These are phyloP conservation scores for Magnolia officinalis DNA, from an alignment of 164 flowering plant genomes.

Conservation along the genomic window DNA sequence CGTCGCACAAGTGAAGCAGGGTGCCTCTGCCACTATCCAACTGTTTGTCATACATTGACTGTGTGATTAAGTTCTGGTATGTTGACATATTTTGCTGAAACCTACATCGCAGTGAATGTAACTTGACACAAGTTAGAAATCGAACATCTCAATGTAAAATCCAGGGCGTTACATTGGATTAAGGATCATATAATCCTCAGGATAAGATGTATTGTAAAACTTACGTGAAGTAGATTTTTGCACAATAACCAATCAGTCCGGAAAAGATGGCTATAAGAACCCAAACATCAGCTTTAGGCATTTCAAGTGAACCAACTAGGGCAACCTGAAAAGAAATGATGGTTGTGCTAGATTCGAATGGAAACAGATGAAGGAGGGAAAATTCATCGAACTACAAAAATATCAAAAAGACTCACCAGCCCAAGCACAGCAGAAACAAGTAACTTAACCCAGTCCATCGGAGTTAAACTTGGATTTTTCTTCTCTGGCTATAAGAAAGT, in stretches of 20 bases:
- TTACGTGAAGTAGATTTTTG: slow-evolving; percentile 96
- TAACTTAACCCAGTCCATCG: slow-evolving; percentile 98
- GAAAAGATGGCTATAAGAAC: slow-evolving; percentile 80
- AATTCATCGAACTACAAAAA: background rate
- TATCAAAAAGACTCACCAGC: slow-evolving; percentile 51
- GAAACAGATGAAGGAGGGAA: slow-evolving; percentile 1
- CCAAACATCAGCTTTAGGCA: slow-evolving; percentile 78
- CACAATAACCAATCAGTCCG: slow-evolving; percentile 83
- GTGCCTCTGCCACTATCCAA: slow-evolving; percentile 96
- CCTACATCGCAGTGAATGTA: slow-evolving; percentile 28
- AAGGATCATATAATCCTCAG: background rate
- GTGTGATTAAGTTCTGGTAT: slow-evolving; percentile 87
- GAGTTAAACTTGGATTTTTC: slow-evolving; percentile 95
- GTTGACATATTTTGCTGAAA: slow-evolving; percentile 80
- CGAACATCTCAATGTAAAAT: background rate
- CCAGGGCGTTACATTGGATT: too few relatives aligned
- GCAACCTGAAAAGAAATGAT: slow-evolving; percentile 26
- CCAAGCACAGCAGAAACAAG: slow-evolving; percentile 81
- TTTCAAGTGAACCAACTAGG: slow-evolving; percentile 65
- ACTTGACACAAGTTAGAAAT: background rate
- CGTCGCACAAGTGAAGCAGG: slow-evolving; percentile 97
- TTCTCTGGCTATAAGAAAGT: slow-evolving; percentile 71
- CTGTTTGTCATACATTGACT: slow-evolving; percentile 97
- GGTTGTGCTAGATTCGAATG: background rate
- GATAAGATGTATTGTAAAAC: slow-evolving; percentile 14